phyloP scores from a whole-genome alignment of 495 filamentous ascomycete species.

The Aspergillus bertholletiae region DNA sequence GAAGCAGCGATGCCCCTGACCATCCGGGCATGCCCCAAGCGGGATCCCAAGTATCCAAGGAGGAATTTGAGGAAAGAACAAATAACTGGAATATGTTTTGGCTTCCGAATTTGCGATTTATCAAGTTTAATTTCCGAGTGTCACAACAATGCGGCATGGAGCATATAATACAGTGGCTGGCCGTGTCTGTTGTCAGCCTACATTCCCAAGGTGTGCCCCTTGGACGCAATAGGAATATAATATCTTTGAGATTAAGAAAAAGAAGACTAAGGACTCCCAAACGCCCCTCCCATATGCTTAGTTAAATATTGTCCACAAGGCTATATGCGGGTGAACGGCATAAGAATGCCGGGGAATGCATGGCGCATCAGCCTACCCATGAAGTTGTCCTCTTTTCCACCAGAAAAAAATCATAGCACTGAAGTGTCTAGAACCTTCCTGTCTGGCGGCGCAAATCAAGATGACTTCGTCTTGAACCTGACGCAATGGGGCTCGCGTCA shows the following conservation, averaged over 20 bases:
- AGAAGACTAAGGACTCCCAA: constrained; percentile 1
- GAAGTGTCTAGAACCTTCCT: constrained; percentile 31
- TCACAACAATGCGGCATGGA: background rate
- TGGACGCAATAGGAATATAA: background rate
- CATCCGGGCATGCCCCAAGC: background rate
- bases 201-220: constrained; percentile 12
- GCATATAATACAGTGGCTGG: constrained; percentile 14
- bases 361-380: constrained; percentile 4
- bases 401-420: background rate
- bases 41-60: background rate
- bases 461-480: constrained; percentile 27
- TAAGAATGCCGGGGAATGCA: background rate
- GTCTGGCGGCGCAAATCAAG: constrained; percentile 32
- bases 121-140: background rate
- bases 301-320: constrained; percentile 5
- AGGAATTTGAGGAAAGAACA: background rate
- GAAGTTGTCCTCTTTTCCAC: background rate
- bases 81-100: background rate
- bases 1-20: background rate
- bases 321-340: background rate
- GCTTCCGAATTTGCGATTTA: background rate
- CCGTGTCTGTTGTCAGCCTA: constrained; percentile 5
- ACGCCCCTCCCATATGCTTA: constrained; percentile 16
- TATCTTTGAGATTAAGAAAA: background rate
- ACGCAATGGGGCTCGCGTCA: constrained; percentile 23